Evolutionary conservation across 1,284 basidiomycete species (phyloP).

Genomic region (Ganoderma lucidum): DNA sequence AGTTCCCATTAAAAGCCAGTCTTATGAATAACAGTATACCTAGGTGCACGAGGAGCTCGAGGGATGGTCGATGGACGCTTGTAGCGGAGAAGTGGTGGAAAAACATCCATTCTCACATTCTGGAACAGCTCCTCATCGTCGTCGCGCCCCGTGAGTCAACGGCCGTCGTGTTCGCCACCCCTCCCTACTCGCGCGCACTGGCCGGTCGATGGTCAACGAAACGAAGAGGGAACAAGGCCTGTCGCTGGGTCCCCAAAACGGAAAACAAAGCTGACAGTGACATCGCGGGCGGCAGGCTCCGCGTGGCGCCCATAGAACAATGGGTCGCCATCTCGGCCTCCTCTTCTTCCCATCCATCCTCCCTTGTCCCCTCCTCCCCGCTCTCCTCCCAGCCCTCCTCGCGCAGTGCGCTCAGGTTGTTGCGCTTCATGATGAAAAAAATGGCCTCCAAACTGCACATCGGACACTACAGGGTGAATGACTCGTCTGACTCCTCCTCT

Average conservation of each 20-base stretch:
- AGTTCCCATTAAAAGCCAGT: too few species aligned
- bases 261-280: slow-evolving; percentile 29
- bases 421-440: slow-evolving; percentile 48
- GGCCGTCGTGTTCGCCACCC: neutral
- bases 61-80: neutral
- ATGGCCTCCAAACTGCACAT: slow-evolving; percentile 53
- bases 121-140: neutral
- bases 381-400: slow-evolving; percentile 12
- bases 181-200: neutral
- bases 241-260: slow-evolving; percentile 13
- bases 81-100: neutral
- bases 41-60: too few species aligned
- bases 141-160: neutral
- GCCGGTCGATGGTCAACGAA: neutral
- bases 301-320: slow-evolving; percentile 32
- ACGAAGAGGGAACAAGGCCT: slow-evolving; percentile 14
- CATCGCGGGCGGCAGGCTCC: slow-evolving; percentile 26
- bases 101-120: neutral
- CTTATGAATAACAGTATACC: too few species aligned
- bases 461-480: slow-evolving; percentile 30
- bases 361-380: slow-evolving; percentile 14
- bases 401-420: slow-evolving; percentile 26
- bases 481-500: slow-evolving; percentile 33
- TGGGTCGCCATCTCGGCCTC: slow-evolving; percentile 16
- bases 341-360: slow-evolving; percentile 21